Evolutionary conservation across 768 basidiomycete genomes (phyloP).

Genomic region (Mrakia frigida): DNA sequence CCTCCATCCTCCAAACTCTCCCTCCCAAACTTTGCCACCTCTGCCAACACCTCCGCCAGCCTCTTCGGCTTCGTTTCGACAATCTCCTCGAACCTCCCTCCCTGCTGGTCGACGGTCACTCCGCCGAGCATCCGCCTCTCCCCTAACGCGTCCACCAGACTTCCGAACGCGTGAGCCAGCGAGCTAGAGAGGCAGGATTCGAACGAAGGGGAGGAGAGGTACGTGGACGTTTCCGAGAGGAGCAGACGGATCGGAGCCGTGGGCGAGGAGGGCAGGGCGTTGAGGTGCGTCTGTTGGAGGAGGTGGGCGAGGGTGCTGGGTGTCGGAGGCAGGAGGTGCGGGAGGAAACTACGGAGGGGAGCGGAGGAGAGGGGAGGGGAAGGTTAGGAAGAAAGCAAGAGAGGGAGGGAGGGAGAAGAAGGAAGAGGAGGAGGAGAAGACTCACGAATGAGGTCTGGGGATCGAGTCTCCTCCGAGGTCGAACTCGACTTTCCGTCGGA

Average conservation of each 20-base stretch:
- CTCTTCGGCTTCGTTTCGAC: conserved; percentile 49
- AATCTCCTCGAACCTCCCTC: conserved; percentile 33
- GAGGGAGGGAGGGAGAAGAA: neutral
- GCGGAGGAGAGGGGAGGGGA: too few relatives aligned
- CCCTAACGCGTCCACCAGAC: conserved; percentile 61
- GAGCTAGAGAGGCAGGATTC: conserved; percentile 49
- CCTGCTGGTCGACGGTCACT: conserved; percentile 40
- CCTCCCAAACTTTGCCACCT: conserved; percentile 70
- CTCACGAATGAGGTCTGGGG: conserved; percentile 25
- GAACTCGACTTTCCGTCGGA: conserved; percentile 31
- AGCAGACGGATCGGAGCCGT: conserved; percentile 58
- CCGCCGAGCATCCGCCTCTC: conserved; percentile 43
- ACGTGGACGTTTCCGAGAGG: conserved; percentile 61
- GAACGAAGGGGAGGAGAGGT: conserved; percentile 66
- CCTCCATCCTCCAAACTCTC: conserved; percentile 56
- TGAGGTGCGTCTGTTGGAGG: conserved; percentile 60
- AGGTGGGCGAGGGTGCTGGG: conserved; percentile 66
- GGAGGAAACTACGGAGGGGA: too few relatives aligned
- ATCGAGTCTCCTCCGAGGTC: conserved; percentile 27
- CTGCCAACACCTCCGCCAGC: conserved; percentile 74
- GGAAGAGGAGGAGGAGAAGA: neutral
- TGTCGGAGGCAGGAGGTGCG: neutral
- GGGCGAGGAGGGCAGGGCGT: conserved; percentile 44
- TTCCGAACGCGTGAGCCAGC: conserved; percentile 67
- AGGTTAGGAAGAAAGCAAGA: neutral